Base-by-base conservation (phyloP, 306 rosid species). In the Quercus alba region DNA sequence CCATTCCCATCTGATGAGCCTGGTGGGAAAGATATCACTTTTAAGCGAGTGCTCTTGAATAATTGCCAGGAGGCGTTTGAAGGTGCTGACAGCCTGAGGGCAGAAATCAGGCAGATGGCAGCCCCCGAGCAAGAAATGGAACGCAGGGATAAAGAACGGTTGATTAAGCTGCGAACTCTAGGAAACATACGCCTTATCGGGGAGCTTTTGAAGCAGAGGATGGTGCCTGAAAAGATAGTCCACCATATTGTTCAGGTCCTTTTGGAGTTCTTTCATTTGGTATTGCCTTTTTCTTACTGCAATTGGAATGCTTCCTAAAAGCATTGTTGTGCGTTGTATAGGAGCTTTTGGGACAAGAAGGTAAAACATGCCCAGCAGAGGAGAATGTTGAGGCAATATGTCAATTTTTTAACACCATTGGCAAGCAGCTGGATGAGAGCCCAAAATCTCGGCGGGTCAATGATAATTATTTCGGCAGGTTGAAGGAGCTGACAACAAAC, bases 161-260 rank as follows among this genome's bases (percentile, higher is more conserved):
- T 73, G 77, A 80, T 82, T 59, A 85, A 82, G 80, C 74, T 85
- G 75, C 80, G 86, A 63, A 82, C 86, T 41, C 70, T 85, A 19
- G 89, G 89, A 67, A 85, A 82, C 77, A 85, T 85, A 63, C 86
- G 82, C 75, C 86, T 85, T 69, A 82, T 85, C 6, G 89, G 86
- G 73, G 89, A 85, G 74, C 86, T 85, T 67, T 69, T 82, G 18
- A 85, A 85, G 76, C 84, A 79, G 70, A 82, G 69, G 80, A 85
- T 85, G 86, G 84, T 85, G 52, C 81, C 89, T 38, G 84, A 82
- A 74, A 82, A 77, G 80, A 82, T 85, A 57, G 86, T 85, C 62
- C 89, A 82, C 82, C 86, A 85, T 75, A 82, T 85, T 76, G 84
- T 85, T 68, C 80, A 82, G 86, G 88, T 85, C 58, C 31, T 78